A percentile compares a stretch with the other conserved stretches of the same genome.
Evolutionary conservation across 805 yeast species (phyloP).

Genomic region (Ogataea nonfermentans): DNA sequence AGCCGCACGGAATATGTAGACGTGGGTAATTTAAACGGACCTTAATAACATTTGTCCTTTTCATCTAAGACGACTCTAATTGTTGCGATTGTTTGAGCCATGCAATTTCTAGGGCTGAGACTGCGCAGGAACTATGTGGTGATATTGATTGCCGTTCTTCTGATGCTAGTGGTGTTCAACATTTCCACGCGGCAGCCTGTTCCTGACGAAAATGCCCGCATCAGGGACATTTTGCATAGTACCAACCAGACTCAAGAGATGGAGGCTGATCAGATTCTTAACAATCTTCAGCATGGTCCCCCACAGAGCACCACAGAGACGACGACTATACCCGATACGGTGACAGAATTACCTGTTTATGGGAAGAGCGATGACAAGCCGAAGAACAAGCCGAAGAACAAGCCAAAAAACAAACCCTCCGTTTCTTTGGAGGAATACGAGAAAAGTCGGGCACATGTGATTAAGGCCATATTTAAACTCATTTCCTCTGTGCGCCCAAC

Average conservation of each 20-base stretch:
- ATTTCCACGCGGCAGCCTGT: neutral
- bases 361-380: neutral
- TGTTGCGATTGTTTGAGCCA: neutral
- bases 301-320: neutral
- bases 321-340: too few species aligned
- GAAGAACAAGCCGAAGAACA: constrained; percentile 1
- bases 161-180: constrained; percentile 5
- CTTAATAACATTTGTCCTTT: too few species aligned
- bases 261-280: constrained; percentile 13
- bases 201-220: constrained; percentile 8
- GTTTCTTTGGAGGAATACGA: constrained; percentile 11
- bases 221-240: constrained; percentile 7
- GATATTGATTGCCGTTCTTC: constrained; percentile 4
- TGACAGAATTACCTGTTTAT: neutral
- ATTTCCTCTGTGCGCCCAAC: constrained; percentile 20
- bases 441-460: constrained; percentile 18
- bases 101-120: constrained; percentile 9
- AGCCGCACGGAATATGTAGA: too few species aligned
- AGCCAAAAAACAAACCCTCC: constrained; percentile 2
- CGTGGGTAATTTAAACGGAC: too few species aligned
- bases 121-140: constrained; percentile 7
- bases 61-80: too few species aligned
- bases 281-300: constrained; percentile 9
- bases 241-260: constrained; percentile 12
- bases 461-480: constrained; percentile 24